phyloP scores from a whole-genome alignment of 306 rosid species.

The Corylus avellana region DNA sequence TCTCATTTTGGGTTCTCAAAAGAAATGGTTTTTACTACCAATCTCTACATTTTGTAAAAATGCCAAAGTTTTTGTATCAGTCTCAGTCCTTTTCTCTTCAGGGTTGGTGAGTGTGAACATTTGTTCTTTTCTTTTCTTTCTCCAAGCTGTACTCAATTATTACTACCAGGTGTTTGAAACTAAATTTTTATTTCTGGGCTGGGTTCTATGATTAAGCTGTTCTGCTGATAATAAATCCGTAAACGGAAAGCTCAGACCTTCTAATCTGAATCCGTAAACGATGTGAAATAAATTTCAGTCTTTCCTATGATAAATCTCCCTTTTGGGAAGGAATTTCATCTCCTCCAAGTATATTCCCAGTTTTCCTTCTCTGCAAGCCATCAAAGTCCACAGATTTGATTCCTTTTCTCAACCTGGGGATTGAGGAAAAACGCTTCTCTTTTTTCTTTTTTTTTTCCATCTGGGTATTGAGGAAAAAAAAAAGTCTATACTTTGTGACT shows the following conservation, averaged over 20 bases:
- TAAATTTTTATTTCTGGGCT: constrained; percentile 12
- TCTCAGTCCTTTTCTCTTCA: constrained; percentile 30
- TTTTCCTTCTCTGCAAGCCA: constrained; percentile 27
- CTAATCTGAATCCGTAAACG: constrained; percentile 33
- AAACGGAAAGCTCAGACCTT: constrained; percentile 26
- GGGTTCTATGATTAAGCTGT: background rate
- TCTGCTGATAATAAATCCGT: constrained; percentile 14
- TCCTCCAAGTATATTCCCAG: constrained; percentile 2
- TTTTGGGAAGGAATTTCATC: constrained; percentile 30
- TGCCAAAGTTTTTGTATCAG: constrained; percentile 24
- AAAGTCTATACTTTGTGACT: background rate
- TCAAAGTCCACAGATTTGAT: constrained; percentile 24
- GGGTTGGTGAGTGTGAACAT: constrained; percentile 37
- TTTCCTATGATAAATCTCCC: constrained; percentile 32
- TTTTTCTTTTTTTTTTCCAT: constrained; percentile 14
- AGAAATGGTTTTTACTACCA: background rate
- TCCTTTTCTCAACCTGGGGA: constrained; percentile 31
- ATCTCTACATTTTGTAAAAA: constrained; percentile 27
- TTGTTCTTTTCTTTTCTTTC: constrained; percentile 35
- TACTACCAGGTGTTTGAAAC: constrained; percentile 24
- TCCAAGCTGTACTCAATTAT: constrained; percentile 29
- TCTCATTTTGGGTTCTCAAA: constrained; percentile 17
- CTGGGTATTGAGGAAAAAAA: constrained; percentile 11
- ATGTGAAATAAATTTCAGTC: constrained; percentile 18
- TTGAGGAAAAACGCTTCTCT: background rate